These are phyloP conservation scores for Phytophthora pini DNA, from an alignment of 352 stramenopile species.

Conservation along the genomic window DNA sequence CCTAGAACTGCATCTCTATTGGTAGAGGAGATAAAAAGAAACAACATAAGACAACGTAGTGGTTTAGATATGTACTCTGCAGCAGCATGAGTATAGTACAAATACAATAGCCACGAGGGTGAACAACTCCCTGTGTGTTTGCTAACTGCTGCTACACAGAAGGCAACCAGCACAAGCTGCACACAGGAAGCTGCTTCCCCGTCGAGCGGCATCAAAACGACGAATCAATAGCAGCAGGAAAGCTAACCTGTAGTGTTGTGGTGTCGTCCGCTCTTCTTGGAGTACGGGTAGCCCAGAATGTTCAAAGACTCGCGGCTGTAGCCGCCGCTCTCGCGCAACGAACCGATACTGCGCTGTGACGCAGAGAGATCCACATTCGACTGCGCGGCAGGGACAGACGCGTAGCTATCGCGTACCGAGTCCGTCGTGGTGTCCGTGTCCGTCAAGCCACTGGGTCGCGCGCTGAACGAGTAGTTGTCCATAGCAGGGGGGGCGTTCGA, in stretches of 20 bases:
- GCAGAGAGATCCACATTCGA: conserved; percentile 29
- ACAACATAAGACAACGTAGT: conserved; percentile 30
- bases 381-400: conserved; percentile 13
- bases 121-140: conserved; percentile 30
- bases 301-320: conserved; percentile 82
- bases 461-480: conserved; percentile 26
- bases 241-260: conserved; percentile 57
- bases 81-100: conserved; percentile 36
- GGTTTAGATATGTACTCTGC: conserved; percentile 44
- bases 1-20: conserved; percentile 54
- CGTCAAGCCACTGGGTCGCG: conserved; percentile 17
- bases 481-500: conserved; percentile 13
- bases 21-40: conserved; percentile 16
- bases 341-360: conserved; percentile 41
- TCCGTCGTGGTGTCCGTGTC: conserved; percentile 17
- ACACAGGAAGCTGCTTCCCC: conserved; percentile 36
- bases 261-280: conserved; percentile 74
- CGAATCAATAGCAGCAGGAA: conserved; percentile 19
- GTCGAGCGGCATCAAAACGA: conserved; percentile 19
- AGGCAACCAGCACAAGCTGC: conserved; percentile 16
- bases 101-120: conserved; percentile 27
- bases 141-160: conserved; percentile 17
- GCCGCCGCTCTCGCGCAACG: conserved; percentile 58
- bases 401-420: conserved; percentile 32
- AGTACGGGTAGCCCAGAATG: conserved; percentile 86